Evolutionary conservation across 352 stramenopile genomes (phyloP).

Genomic region (Phytopythium oedochilum): DNA sequence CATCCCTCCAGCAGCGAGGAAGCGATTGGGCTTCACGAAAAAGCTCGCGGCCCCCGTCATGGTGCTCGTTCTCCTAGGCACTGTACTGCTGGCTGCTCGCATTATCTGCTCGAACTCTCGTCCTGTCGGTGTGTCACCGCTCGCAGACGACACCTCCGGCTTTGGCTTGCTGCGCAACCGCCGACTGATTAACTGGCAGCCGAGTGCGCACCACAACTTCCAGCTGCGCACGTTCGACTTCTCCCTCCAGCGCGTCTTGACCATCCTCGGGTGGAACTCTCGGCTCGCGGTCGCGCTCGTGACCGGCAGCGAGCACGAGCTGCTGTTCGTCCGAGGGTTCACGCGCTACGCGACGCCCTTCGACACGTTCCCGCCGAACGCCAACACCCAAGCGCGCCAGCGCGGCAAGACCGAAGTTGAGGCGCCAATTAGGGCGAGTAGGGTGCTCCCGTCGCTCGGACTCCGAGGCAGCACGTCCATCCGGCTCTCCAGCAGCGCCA

Average conservation of each 20-base stretch:
- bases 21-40: neutral
- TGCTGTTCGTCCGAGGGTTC: conserved; percentile 2
- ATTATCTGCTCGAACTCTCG: neutral
- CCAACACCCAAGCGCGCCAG: neutral
- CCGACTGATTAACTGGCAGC: neutral
- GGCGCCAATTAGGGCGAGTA: neutral
- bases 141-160: neutral
- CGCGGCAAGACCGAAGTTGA: neutral
- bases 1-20: neutral
- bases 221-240: conserved; percentile 1
- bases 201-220: neutral
- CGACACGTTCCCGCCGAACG: neutral
- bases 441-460: neutral
- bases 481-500: neutral
- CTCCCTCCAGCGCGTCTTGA: neutral
- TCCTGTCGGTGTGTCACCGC: neutral
- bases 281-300: neutral
- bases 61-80: neutral
- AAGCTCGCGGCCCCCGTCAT: neutral
- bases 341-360: neutral
- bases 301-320: neutral
- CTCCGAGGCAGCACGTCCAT: neutral
- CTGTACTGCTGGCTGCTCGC: neutral
- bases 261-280: neutral
- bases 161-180: neutral